Percentiles rank a stretch among this genome's conserved stretches.
phyloP scores from a whole-genome alignment of 768 basidiomycete species.

The Mycena kentingensis region DNA sequence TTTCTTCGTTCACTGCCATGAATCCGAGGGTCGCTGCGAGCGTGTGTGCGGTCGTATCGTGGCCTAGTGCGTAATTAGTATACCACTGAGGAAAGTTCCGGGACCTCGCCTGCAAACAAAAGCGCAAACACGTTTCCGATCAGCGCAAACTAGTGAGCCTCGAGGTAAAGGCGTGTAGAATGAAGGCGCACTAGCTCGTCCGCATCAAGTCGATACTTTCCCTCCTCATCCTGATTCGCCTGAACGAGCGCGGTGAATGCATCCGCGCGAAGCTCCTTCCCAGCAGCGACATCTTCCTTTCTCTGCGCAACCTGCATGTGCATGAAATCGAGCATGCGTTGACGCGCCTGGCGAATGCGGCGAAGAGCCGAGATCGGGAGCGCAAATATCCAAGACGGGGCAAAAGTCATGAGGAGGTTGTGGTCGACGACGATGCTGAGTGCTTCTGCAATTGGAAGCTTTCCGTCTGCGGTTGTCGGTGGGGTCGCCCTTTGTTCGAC shows the following conservation, averaged over 20 bases:
- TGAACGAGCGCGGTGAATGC: constrained; percentile 46
- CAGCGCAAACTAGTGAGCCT: neutral
- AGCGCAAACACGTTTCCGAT: neutral
- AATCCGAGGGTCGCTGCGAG: constrained; percentile 50
- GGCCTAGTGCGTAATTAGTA: constrained; percentile 67
- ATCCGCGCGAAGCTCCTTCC: constrained; percentile 27
- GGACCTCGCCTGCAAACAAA: neutral
- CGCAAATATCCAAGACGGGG: constrained; percentile 40
- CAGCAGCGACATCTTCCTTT: constrained; percentile 32
- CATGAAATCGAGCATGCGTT: constrained; percentile 41
- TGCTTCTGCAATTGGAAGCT: constrained; percentile 40
- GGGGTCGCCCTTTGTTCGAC: constrained; percentile 25
- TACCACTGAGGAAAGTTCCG: constrained; percentile 52
- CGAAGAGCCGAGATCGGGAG: constrained; percentile 34
- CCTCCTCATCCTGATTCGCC: constrained; percentile 44
- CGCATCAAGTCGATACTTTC: constrained; percentile 41
- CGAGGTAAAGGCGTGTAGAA: too few species aligned
- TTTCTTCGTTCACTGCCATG: constrained; percentile 45
- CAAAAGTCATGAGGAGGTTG: constrained; percentile 27
- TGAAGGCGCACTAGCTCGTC: constrained; percentile 43
- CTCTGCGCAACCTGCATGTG: constrained; percentile 37
- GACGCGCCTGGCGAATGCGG: constrained; percentile 29
- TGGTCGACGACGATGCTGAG: constrained; percentile 36
- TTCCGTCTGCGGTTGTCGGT: constrained; percentile 36
- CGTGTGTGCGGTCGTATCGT: constrained; percentile 55